Conservation (phyloP, 345 rosid species). For the Excoecaria agallocha region DNA sequence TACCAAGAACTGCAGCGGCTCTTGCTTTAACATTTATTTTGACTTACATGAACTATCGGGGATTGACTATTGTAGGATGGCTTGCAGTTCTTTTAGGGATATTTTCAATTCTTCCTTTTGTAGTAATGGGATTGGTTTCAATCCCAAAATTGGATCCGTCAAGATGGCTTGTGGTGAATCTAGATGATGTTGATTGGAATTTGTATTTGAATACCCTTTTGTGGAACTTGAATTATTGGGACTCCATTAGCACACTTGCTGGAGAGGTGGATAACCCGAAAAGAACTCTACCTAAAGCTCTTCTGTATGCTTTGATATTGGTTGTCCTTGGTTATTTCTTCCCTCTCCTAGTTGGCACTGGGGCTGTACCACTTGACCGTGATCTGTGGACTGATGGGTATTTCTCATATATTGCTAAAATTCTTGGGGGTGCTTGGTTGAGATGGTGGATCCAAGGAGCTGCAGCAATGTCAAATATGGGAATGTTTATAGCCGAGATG, state of each 20-base stretch:
- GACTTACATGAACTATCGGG: conserved; percentile 66
- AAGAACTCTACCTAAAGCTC: conserved; percentile 62
- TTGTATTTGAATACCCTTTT: conserved; percentile 66
- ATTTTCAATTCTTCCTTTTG: conserved; percentile 67
- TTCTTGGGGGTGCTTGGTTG: conserved; percentile 69
- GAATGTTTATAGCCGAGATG: conserved; percentile 77
- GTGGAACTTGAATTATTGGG: conserved; percentile 83
- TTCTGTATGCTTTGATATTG: conserved; percentile 59
- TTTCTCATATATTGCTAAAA: conserved; percentile 61
- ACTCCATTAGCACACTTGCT: conserved; percentile 66
- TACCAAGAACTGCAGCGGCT: conserved; percentile 46
- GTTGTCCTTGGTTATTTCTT: conserved; percentile 57
- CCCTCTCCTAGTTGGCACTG: conserved; percentile 61
- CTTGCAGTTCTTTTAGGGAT: conserved; percentile 60
- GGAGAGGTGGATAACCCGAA: conserved; percentile 75
- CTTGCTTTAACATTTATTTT: conserved; percentile 47
- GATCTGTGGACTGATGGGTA: conserved; percentile 73
- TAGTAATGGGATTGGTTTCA: conserved; percentile 59
- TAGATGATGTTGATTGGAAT: conserved; percentile 55
- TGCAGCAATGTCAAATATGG: conserved; percentile 70
- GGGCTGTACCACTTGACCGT: conserved; percentile 60
- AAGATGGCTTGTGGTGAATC: conserved; percentile 57
- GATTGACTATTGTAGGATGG: conserved; percentile 71
- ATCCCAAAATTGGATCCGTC: conserved; percentile 64
- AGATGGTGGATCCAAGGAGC: conserved; percentile 77